A percentile compares a stretch with the other conserved stretches of the same genome.
Evolutionary conservation across 2,329 filamentous ascomycete species (phyloP).

Genomic region (Penicillium italicum): DNA sequence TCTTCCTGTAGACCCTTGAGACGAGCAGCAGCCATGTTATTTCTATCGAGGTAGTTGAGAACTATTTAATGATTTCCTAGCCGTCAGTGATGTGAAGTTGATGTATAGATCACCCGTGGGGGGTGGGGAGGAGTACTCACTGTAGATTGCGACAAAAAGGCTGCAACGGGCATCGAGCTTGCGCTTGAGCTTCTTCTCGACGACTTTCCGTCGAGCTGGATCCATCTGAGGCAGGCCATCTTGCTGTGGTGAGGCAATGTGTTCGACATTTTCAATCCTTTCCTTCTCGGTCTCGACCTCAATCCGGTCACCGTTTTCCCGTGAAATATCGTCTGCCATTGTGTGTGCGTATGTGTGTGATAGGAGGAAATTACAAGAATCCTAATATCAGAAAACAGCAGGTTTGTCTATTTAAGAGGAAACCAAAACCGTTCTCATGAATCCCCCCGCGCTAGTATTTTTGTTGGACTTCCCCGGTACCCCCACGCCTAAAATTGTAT

Average conservation of each 20-base stretch:
- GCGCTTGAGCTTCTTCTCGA: conserved; percentile 27
- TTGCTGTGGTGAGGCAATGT: conserved; percentile 11
- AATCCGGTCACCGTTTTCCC: conserved; percentile 9
- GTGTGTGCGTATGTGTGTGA: conserved; percentile 7
- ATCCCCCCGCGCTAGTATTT: conserved; percentile 7
- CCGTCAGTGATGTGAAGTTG: background rate
- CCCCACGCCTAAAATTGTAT: conserved; percentile 2
- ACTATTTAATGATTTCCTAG: too few relatives aligned
- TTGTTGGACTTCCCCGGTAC: conserved; percentile 5
- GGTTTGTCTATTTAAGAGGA: background rate
- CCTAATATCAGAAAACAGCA: background rate
- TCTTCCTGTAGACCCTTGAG: conserved; percentile 40
- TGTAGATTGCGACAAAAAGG: conserved; percentile 26
- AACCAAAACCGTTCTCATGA: background rate
- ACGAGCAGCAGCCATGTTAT: conserved; percentile 42
- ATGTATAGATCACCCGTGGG: background rate
- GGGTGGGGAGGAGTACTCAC: background rate
- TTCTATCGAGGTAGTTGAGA: conserved; percentile 41
- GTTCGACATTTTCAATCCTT: conserved; percentile 18
- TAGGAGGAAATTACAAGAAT: background rate
- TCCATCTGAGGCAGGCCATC: conserved; percentile 17
- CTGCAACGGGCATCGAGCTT: conserved; percentile 29
- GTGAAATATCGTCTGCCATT: conserved; percentile 24
- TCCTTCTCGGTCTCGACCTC: conserved; percentile 20
- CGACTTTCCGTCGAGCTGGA: conserved; percentile 20